A percentile compares a stretch with the other conserved stretches of the same genome.
Conservation (phyloP, 257 asterid genomes). For the Apocynum venetum region DNA sequence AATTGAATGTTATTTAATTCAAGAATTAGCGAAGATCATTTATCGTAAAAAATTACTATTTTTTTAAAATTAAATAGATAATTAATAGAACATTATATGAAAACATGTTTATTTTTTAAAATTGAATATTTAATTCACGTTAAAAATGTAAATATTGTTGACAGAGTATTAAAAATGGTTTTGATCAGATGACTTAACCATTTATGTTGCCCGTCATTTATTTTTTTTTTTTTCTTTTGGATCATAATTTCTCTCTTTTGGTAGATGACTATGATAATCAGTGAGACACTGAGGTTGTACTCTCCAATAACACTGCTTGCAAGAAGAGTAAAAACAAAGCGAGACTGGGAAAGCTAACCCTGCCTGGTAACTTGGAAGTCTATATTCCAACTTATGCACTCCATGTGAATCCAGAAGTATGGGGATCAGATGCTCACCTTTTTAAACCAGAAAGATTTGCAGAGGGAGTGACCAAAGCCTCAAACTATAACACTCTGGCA, state of each 20-base stretch:
- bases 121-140: no score
- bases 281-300: slow-evolving; percentile 27
- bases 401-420: slow-evolving; percentile 10
- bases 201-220: no score
- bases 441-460: slow-evolving; percentile 32
- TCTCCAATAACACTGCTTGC: slow-evolving; percentile 3
- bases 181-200: no score
- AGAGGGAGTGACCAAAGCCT: slow-evolving; percentile 26
- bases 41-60: no score
- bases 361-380: slow-evolving; percentile 14
- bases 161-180: no score
- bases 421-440: slow-evolving; percentile 20
- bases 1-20: no score
- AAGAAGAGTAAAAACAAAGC: slow-evolving; percentile 8
- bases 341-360: slow-evolving; percentile 18
- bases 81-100: no score
- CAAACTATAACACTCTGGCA: slow-evolving; percentile 14
- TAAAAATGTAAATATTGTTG: no score
- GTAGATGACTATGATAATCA: slow-evolving; percentile 26
- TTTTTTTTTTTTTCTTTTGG: no score
- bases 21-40: no score
- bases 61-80: no score
- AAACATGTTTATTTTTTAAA: no score
- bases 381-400: slow-evolving; percentile 14
- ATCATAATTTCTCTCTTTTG: not conserved